Evolutionary conservation across 2,329 filamentous ascomycete species (phyloP).

Genomic region (Cercospora zeae-maydis): DNA sequence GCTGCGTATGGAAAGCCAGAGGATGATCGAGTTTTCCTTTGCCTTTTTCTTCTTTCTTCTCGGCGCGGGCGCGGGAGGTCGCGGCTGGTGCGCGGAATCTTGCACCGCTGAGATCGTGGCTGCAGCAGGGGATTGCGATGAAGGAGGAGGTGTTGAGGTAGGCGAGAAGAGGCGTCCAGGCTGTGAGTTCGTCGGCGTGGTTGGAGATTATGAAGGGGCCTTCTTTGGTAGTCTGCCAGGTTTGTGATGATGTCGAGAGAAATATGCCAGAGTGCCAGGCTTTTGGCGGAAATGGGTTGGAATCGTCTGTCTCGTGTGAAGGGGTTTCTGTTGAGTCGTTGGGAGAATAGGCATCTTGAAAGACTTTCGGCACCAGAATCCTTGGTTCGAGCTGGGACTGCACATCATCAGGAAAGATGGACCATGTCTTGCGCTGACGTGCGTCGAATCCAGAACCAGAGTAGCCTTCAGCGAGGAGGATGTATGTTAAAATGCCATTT

Average conservation of each 20-base stretch:
- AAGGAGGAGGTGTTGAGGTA: conserved; percentile 73
- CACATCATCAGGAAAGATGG: conserved; percentile 57
- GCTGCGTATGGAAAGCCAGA: background rate
- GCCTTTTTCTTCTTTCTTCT: conserved; percentile 2
- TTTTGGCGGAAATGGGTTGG: background rate
- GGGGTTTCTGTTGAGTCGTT: background rate
- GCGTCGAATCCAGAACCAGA: conserved; percentile 89
- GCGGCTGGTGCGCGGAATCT: conserved; percentile 59
- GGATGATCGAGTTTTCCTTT: background rate
- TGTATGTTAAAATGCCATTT: conserved; percentile 83
- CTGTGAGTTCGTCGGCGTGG: conserved; percentile 91
- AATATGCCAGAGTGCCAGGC: conserved; percentile 61
- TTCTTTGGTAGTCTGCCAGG: background rate
- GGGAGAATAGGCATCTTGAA: conserved; percentile 23
- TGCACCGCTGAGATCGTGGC: conserved; percentile 75
- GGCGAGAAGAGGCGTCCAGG: conserved; percentile 90
- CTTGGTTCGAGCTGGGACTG: conserved; percentile 54
- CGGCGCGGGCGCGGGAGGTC: conserved; percentile 9
- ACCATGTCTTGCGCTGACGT: conserved; percentile 79
- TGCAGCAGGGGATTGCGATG: conserved; percentile 93
- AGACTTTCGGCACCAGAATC: conserved; percentile 57
- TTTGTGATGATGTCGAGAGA: conserved; percentile 18
- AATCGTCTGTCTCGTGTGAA: background rate
- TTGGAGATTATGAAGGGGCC: conserved; percentile 94
- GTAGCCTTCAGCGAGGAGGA: conserved; percentile 78